These are phyloP conservation scores for Fusarium nodosum DNA, from an alignment of 2,329 filamentous ascomycete species.

Conservation along the genomic window DNA sequence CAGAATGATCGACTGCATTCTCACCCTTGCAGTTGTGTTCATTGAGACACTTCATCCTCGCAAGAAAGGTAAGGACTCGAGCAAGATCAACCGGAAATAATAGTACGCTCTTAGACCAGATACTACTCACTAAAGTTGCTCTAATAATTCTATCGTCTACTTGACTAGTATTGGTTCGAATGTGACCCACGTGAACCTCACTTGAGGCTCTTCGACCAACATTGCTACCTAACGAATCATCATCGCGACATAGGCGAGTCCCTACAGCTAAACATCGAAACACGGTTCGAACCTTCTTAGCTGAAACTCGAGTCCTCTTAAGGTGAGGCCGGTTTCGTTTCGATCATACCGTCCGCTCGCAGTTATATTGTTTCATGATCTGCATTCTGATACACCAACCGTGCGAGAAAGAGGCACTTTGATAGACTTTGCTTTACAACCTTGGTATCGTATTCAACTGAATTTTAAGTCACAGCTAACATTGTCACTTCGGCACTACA, in stretches of 20 bases:
- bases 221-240: neutral
- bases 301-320: neutral
- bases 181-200: neutral
- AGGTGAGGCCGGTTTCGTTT: neutral
- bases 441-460: neutral
- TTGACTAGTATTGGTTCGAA: neutral
- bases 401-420: too few relatives aligned
- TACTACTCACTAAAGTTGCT: neutral
- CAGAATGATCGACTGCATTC: neutral
- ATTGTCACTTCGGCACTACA: too few relatives aligned
- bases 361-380: slow-evolving; percentile 7
- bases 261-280: neutral
- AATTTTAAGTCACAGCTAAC: too few relatives aligned
- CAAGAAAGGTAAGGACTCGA: neutral
- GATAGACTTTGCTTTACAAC: neutral
- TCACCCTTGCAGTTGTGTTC: neutral
- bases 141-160: neutral
- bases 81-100: neutral
- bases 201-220: neutral
- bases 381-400: neutral
- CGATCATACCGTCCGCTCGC: neutral
- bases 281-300: neutral
- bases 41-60: neutral
- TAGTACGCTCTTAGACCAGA: neutral
- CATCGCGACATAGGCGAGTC: neutral